Percentiles rank a stretch among this genome's conserved stretches.
phyloP scores from a whole-genome alignment of 2,329 filamentous ascomycete species.

The Plectosphaerella sp. region DNA sequence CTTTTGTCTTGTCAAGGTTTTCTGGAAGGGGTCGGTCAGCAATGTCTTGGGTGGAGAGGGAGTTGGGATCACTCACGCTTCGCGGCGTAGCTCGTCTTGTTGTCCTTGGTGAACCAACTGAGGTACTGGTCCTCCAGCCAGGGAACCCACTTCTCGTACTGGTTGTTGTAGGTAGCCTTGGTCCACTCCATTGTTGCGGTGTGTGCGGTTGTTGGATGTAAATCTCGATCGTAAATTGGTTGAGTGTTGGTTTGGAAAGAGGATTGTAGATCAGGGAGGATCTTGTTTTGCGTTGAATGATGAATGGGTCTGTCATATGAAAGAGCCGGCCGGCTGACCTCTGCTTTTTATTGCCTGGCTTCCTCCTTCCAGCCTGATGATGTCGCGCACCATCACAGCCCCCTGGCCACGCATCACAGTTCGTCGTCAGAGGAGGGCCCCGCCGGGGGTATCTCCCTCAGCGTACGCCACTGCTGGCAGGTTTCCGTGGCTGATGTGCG shows the following conservation, averaged over 20 bases:
- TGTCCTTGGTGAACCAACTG: slow-evolving; percentile 69
- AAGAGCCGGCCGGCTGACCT: not conserved
- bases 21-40: slow-evolving; percentile 36
- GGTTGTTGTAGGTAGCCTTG: slow-evolving; percentile 61
- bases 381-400: not conserved
- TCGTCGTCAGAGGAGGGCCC: too few species aligned
- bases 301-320: not conserved
- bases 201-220: not conserved
- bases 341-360: not conserved
- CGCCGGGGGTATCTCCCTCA: too few species aligned
- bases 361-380: not conserved
- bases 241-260: not conserved
- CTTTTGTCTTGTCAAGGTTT: slow-evolving; percentile 63
- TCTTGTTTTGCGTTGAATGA: not conserved
- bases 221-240: not conserved
- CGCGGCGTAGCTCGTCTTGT: slow-evolving; percentile 68
- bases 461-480: not conserved
- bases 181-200: slow-evolving; percentile 46
- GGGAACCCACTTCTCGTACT: slow-evolving; percentile 72
- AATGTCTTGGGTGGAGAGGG: not conserved
- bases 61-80: slow-evolving; percentile 47
- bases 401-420: not conserved
- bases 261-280: not conserved
- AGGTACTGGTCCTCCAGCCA: slow-evolving; percentile 74
- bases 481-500: not conserved